Evolutionary conservation across 352 stramenopile genomes (phyloP).

Genomic region (Phytophthora macrochlamydospora): DNA sequence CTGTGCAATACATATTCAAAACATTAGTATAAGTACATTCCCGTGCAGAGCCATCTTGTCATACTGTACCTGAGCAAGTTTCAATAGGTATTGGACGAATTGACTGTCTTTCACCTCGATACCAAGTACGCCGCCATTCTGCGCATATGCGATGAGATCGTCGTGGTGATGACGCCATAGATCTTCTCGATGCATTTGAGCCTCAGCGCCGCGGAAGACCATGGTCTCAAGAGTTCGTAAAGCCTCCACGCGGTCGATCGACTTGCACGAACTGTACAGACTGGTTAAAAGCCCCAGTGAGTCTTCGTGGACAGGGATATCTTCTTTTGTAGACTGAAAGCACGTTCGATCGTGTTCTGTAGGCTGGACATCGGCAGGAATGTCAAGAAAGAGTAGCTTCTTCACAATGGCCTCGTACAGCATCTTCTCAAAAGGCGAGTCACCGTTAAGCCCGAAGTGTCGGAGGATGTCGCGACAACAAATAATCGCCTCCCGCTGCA

Average conservation of each 20-base stretch:
- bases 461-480: slow-evolving; percentile 77
- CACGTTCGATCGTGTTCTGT: slow-evolving; percentile 88
- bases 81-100: slow-evolving; percentile 67
- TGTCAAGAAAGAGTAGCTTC: slow-evolving; percentile 85
- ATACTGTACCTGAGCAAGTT: slow-evolving; percentile 58
- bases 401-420: slow-evolving; percentile 84
- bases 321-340: slow-evolving; percentile 82
- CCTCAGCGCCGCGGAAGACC: slow-evolving; percentile 81
- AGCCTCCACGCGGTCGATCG: slow-evolving; percentile 74
- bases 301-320: slow-evolving; percentile 81
- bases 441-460: slow-evolving; percentile 66
- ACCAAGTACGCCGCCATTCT: slow-evolving; percentile 70
- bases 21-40: slow-evolving; percentile 5
- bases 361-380: slow-evolving; percentile 77
- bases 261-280: slow-evolving; percentile 63
- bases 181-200: slow-evolving; percentile 74
- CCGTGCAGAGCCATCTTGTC: no score
- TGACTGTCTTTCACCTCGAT: slow-evolving; percentile 61
- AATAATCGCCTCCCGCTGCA: slow-evolving; percentile 73
- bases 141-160: slow-evolving; percentile 60
- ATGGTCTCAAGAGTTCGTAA: slow-evolving; percentile 76
- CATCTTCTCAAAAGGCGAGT: slow-evolving; percentile 76
- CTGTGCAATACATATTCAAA: slow-evolving; percentile 30
- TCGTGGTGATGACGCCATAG: slow-evolving; percentile 61
- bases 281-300: slow-evolving; percentile 61